phyloP scores from a whole-genome alignment of 1,284 basidiomycete species.

The Malassezia vespertilionis region DNA sequence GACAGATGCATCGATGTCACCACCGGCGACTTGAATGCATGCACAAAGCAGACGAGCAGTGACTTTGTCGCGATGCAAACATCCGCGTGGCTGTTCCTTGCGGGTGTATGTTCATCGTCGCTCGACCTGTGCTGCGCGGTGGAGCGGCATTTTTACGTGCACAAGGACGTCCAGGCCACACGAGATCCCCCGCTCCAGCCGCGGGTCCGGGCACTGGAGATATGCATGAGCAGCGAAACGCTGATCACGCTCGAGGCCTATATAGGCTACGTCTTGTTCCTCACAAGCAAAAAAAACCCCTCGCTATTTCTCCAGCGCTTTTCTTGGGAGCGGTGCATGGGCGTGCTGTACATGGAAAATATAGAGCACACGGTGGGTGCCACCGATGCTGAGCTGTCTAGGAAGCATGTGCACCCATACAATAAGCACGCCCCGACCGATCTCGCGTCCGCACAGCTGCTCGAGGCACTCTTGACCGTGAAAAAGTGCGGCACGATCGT shows the following conservation, averaged over 20 bases:
- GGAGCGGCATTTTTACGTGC: background rate
- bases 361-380: no score
- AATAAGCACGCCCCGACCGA: no score
- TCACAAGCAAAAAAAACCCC: background rate
- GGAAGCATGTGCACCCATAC: no score
- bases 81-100: no score
- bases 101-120: no score
- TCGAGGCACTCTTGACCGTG: no score
- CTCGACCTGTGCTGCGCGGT: background rate
- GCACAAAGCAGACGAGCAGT: no score
- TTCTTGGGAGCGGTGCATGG: slow-evolving; percentile 1
- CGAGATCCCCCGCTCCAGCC: background rate
- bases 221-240: background rate
- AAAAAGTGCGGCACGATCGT: background rate
- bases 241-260: background rate
- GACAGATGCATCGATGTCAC: background rate
- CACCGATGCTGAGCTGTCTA: no score
- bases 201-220: background rate
- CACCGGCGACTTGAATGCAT: background rate
- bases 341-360: no score
- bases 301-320: slow-evolving; percentile 6
- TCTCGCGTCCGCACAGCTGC: no score
- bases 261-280: background rate
- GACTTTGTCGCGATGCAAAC: no score
- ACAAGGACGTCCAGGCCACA: background rate